Percentiles rank a stretch among this genome's conserved stretches.
Conservation (phyloP, 257 asterid genomes). For the Nicotiana knightiana region DNA sequence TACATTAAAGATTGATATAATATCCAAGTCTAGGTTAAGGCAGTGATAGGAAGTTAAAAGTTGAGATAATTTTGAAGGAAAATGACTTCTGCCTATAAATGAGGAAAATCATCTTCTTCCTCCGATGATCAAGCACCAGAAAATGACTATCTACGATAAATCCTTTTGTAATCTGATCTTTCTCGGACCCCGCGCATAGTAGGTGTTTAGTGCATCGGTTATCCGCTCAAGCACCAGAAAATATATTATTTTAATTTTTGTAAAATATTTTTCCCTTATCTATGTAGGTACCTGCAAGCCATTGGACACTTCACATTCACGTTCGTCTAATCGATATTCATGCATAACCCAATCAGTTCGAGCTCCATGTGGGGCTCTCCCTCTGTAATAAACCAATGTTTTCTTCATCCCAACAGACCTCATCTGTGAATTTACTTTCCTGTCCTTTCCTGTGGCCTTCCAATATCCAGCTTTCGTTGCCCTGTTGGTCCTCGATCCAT, state of each 20-base stretch:
- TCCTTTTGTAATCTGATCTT: too few species aligned
- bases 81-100: neutral
- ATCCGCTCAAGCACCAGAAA: neutral
- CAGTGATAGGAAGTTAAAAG: neutral
- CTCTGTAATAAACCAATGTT: slow-evolving; percentile 94
- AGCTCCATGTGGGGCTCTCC: slow-evolving; percentile 97
- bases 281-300: slow-evolving; percentile 62
- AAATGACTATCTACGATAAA: too few species aligned
- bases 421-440: slow-evolving; percentile 74
- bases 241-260: too few species aligned
- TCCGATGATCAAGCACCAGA: too few species aligned
- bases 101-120: neutral
- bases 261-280: neutral
- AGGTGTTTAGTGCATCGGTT: too few species aligned
- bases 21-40: neutral
- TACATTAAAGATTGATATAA: too few species aligned
- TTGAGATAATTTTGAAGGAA: too few species aligned
- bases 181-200: too few species aligned
- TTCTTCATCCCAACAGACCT: slow-evolving; percentile 92
- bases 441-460: slow-evolving; percentile 98
- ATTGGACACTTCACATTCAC: slow-evolving; percentile 61
- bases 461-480: slow-evolving; percentile 95
- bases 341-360: slow-evolving; percentile 99
- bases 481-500: slow-evolving; percentile 92
- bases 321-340: slow-evolving; percentile 85